phyloP scores from a whole-genome alignment of 2,329 filamentous ascomycete genomes.

The Phyllosticta capitalensis region DNA sequence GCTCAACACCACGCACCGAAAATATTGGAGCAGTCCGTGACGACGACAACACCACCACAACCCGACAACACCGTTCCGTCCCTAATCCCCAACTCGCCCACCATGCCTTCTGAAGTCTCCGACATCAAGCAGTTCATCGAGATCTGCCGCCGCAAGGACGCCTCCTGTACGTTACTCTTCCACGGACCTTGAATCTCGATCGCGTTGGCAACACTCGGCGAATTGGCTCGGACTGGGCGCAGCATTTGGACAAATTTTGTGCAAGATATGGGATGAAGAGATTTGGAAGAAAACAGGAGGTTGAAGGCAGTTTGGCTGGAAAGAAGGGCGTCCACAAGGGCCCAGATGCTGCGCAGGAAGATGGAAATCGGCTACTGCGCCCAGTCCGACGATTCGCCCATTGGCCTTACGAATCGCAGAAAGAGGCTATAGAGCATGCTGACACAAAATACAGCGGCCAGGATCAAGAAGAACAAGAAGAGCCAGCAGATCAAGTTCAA shows the following conservation, averaged over 20 bases:
- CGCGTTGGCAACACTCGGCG: neutral
- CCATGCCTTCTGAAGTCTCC: slow-evolving; percentile 95
- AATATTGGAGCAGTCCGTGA: neutral
- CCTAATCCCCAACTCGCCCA: slow-evolving; percentile 44
- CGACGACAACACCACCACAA: slow-evolving; percentile 1
- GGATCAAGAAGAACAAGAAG: slow-evolving; percentile 80
- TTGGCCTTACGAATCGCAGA: neutral
- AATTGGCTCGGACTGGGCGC: neutral
- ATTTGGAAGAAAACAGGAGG: neutral
- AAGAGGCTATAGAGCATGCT: neutral
- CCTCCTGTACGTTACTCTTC: slow-evolving; percentile 74
- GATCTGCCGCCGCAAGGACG: slow-evolving; percentile 99
- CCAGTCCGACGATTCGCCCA: neutral
- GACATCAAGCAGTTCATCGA: slow-evolving; percentile 99
- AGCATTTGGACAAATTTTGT: neutral
- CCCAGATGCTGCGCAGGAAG: neutral
- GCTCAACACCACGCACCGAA: neutral
- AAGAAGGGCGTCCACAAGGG: neutral
- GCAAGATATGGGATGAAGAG: neutral
- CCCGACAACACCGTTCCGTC: slow-evolving; percentile 5
- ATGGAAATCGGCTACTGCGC: neutral
- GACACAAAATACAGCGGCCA: slow-evolving; percentile 33
- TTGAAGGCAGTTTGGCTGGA: neutral
- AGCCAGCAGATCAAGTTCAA: slow-evolving; percentile 98
- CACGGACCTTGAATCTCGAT: neutral